A percentile compares a stretch with the other conserved stretches of the same genome.
Conservation (phyloP, 2,329 filamentous ascomycete genomes). For the Curvularia sp. region DNA sequence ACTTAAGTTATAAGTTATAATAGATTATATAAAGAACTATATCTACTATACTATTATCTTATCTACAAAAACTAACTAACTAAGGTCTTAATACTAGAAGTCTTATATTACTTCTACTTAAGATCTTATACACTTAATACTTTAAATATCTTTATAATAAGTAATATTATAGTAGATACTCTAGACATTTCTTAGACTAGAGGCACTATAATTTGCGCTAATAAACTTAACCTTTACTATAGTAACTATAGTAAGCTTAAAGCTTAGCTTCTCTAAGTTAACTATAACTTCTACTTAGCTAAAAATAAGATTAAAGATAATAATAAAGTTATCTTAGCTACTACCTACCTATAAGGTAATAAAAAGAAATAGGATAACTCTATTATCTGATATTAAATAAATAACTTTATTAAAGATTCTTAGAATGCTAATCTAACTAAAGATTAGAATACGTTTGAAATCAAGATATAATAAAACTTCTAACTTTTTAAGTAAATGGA, state of each 20-base stretch:
- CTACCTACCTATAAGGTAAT: not conserved
- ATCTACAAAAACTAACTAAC: no score
- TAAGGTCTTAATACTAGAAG: no score
- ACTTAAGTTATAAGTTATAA: no score
- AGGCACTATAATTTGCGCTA: not conserved
- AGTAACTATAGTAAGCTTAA: not conserved
- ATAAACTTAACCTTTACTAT: not conserved
- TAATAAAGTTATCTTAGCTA: not conserved
- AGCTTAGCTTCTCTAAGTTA: not conserved
- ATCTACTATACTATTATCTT: no score
- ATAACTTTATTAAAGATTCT: not conserved
- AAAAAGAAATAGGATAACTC: not conserved
- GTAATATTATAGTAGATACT: not conserved
- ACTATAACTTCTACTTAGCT: not conserved
- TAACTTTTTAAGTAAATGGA: not conserved
- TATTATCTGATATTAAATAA: not conserved
- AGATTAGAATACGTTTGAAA: no score
- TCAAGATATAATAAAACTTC: not conserved
- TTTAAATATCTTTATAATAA: not conserved
- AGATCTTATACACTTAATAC: slow-evolving; percentile 1
- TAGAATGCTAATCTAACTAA: not conserved
- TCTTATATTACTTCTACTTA: no score
- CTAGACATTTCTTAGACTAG: not conserved
- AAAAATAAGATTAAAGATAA: not conserved
- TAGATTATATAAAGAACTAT: no score